Percentiles rank a stretch among this genome's conserved stretches.
These are phyloP conservation scores for Microdochium paspali DNA, from an alignment of 2,329 filamentous ascomycete genomes.

Conservation along the genomic window DNA sequence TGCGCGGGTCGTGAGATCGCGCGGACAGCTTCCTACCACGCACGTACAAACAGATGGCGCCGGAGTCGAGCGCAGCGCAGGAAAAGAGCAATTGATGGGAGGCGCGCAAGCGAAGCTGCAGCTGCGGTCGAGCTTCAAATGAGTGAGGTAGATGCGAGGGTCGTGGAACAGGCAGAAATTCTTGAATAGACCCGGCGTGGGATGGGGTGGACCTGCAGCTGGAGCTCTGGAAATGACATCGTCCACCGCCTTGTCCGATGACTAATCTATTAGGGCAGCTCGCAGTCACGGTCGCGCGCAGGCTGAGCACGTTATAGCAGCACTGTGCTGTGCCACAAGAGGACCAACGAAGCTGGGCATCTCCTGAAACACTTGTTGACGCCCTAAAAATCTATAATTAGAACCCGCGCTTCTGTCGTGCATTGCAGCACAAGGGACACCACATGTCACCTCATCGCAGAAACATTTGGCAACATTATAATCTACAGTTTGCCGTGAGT, in stretches of 20 bases:
- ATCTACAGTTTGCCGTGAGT: too few relatives aligned
- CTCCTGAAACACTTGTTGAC: constrained; percentile 1
- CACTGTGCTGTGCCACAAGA: not conserved
- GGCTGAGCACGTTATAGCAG: not conserved
- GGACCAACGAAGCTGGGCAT: not conserved
- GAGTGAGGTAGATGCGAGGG: too few relatives aligned
- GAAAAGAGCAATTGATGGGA: too few relatives aligned
- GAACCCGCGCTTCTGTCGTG: not conserved
- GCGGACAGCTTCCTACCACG: too few relatives aligned
- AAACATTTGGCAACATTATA: too few relatives aligned
- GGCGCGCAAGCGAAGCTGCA: too few relatives aligned
- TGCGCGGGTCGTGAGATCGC: too few relatives aligned
- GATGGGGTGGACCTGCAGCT: not conserved
- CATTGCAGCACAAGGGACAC: too few relatives aligned
- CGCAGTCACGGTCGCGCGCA: not conserved
- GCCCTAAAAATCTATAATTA: not conserved
- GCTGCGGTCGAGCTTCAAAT: too few relatives aligned
- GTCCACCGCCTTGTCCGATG: not conserved
- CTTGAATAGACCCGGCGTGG: not conserved
- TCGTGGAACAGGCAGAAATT: not conserved
- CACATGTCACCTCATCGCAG: too few relatives aligned
- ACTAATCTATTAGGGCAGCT: not conserved
- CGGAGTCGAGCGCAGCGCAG: too few relatives aligned
- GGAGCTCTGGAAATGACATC: not conserved
- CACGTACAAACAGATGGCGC: too few relatives aligned